A percentile compares a stretch with the other conserved stretches of the same genome.
phyloP scores from a whole-genome alignment of 2,329 filamentous ascomycete genomes.

The Xylariaceae sp. region DNA sequence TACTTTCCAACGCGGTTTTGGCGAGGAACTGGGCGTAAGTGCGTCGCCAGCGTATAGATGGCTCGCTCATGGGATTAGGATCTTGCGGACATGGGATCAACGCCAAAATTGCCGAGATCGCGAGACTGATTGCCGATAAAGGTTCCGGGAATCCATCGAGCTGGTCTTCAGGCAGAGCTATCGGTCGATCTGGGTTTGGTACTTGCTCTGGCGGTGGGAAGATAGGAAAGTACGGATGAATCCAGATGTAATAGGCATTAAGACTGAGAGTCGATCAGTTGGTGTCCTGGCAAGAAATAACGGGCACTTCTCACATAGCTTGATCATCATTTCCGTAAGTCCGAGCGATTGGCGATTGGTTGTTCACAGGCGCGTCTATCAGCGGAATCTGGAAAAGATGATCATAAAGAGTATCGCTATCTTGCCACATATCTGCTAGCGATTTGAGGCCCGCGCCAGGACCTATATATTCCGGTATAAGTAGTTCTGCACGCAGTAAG shows the following conservation, averaged over 20 bases:
- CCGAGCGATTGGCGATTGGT: constrained; percentile 35
- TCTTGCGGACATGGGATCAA: constrained; percentile 44
- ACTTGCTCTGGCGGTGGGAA: constrained; percentile 39
- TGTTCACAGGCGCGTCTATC: constrained; percentile 12
- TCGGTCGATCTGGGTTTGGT: constrained; percentile 31
- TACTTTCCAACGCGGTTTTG: constrained; percentile 43
- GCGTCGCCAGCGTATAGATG: constrained; percentile 41
- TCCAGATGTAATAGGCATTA: constrained; percentile 50
- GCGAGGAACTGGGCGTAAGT: constrained; percentile 47
- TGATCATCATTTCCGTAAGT: constrained; percentile 38
- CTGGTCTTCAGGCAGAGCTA: constrained; percentile 34
- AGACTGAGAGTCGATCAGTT: constrained; percentile 27
- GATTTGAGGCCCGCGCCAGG: constrained; percentile 46
- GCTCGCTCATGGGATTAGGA: constrained; percentile 31
- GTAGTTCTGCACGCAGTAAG: constrained; percentile 19
- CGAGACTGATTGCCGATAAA: constrained; percentile 41
- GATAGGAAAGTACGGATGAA: constrained; percentile 49
- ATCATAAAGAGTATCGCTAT: constrained; percentile 47
- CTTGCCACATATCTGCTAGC: constrained; percentile 41
- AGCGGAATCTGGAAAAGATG: constrained; percentile 34
- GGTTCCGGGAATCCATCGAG: constrained; percentile 36
- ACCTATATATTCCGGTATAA: constrained; percentile 39
- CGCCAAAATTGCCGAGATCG: constrained; percentile 45
- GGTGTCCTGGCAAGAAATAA: background rate
- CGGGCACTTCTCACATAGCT: constrained; percentile 37